Base-by-base conservation (phyloP, 306 rosid species). In the Myrica gale region DNA sequence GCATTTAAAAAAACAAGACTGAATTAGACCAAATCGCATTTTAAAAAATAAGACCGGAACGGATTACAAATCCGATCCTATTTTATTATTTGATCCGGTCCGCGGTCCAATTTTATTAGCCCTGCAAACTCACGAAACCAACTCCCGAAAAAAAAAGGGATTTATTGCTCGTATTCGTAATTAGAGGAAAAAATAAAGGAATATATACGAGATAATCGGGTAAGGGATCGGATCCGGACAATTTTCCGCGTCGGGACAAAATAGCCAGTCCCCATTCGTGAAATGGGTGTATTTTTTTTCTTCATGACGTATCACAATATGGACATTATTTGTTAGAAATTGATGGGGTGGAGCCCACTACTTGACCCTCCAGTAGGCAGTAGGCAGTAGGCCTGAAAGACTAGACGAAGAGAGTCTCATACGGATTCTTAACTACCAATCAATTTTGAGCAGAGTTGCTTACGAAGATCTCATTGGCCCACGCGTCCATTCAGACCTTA, bases 381-480 rank as follows among this genome's bases (percentile, higher is more conserved):
- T 32, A 32, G 37, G 37, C 32, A 32, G 37, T 26, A 0, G 32
- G 32, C 37, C 37, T 54, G 68, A 2, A 51, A 10, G 60, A 51
- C 76, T 19, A 4, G 42, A 65, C 74, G 41, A 16, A 32, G 71
- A 46, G 73, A 47, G 79, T 66, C 81, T 68, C 74, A 53, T 55
- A 26, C 37, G 41, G 16, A 41, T n/a, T 43, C 45, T 42, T 21
- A 65, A 9, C 41, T 32, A 12, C 17, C 69, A 66, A 69, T 56
- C 69, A 45, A 56, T 67, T 67, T 32, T 6, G 66, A 41, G 46
- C 5, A 0, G 26, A 23, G 45, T 19, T 50, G 57, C 73, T 54
- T 58, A 45, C 21, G 57, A 11, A 19, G 73, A 57, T 56, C 23
- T 32, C 57, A 58, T 85, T 79, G 87, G 87, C 67, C 79, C 88